Evolutionary conservation across 306 rosid genomes (phyloP).

Genomic region (Cucumis hystrix): DNA sequence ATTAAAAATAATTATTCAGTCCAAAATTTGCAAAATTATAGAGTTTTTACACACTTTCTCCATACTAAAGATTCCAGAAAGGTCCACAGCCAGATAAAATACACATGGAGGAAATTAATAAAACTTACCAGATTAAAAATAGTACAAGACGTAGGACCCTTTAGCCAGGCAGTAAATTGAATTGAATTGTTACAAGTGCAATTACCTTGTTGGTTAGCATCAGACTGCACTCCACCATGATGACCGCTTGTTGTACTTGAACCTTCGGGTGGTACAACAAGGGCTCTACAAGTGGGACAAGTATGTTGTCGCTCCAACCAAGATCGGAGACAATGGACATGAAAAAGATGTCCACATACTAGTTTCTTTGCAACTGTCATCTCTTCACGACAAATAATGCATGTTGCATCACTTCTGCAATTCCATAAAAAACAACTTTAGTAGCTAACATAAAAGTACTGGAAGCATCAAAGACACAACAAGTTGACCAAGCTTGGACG

Average conservation of each 20-base stretch:
- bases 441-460: slow-evolving; percentile 4
- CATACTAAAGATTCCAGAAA: neutral
- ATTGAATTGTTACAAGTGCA: neutral
- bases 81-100: neutral
- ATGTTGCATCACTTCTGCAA: slow-evolving; percentile 89
- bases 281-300: slow-evolving; percentile 97
- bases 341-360: slow-evolving; percentile 90
- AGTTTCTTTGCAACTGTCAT: slow-evolving; percentile 96
- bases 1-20: too few species aligned
- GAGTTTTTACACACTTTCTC: too few species aligned
- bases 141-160: neutral
- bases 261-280: slow-evolving; percentile 88
- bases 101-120: neutral
- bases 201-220: slow-evolving; percentile 56
- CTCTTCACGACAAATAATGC: slow-evolving; percentile 99
- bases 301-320: slow-evolving; percentile 99
- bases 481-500: slow-evolving; percentile 23
- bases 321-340: slow-evolving; percentile 93
- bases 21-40: too few species aligned
- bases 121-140: neutral
- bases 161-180: neutral
- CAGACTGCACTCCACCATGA: slow-evolving; percentile 55
- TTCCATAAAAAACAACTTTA: slow-evolving; percentile 10
- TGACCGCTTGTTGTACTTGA: slow-evolving; percentile 48
- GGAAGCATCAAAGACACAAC: neutral